These are phyloP conservation scores for Neurospora sublineolata DNA, from an alignment of 495 filamentous ascomycete species.

Conservation along the genomic window DNA sequence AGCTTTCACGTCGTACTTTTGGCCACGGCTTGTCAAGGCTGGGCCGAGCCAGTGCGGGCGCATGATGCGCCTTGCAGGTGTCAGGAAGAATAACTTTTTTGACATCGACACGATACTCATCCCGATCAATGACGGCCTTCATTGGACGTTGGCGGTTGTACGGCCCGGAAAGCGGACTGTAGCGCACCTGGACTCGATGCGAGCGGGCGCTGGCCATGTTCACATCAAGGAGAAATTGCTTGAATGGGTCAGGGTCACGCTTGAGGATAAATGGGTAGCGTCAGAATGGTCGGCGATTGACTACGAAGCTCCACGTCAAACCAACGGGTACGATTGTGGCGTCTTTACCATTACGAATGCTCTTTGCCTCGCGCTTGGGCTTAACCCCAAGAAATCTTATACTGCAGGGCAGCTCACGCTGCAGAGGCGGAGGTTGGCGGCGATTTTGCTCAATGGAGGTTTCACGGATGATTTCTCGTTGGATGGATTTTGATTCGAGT, in stretches of 20 bases:
- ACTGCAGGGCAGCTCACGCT: constrained; percentile 41
- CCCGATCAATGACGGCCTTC: constrained; percentile 30
- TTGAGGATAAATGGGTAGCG: constrained; percentile 44
- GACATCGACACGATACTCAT: constrained; percentile 35
- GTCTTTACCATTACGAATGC: constrained; percentile 68
- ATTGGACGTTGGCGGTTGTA: constrained; percentile 63
- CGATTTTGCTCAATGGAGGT: constrained; percentile 55
- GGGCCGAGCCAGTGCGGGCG: constrained; percentile 29
- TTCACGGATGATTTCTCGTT: constrained; percentile 39
- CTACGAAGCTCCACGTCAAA: constrained; percentile 42
- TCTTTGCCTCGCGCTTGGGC: constrained; percentile 52
- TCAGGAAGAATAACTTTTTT: constrained; percentile 29
- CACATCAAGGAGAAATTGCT: constrained; percentile 10
- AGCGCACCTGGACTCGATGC: constrained; percentile 66
- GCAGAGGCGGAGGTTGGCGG: constrained; percentile 54
- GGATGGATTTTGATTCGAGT: constrained; percentile 13
- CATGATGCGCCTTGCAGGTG: constrained; percentile 18
- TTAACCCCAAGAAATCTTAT: constrained; percentile 48
- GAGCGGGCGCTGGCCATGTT: constrained; percentile 14
- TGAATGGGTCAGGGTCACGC: constrained; percentile 46
- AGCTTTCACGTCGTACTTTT: constrained; percentile 65
- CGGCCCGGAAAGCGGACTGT: constrained; percentile 50
- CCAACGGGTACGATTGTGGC: constrained; percentile 69
- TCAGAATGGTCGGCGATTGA: constrained; percentile 51
- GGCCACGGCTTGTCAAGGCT: constrained; percentile 42